A percentile compares a stretch with the other conserved stretches of the same genome.
phyloP scores from a whole-genome alignment of 2,329 filamentous ascomycete genomes.

The Penicillium psychrosexuale region DNA sequence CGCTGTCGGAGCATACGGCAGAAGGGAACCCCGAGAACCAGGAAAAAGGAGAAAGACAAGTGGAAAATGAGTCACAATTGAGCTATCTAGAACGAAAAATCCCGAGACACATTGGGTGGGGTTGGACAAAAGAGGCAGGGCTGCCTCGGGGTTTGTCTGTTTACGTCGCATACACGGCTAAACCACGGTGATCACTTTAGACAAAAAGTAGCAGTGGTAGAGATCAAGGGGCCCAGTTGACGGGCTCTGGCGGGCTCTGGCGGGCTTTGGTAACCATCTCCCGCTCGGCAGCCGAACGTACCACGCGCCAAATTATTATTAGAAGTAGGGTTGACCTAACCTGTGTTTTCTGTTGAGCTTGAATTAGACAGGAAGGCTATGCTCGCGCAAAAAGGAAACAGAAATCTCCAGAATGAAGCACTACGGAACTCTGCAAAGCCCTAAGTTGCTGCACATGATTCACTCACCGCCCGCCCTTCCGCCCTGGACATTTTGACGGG shows the following conservation, averaged over 20 bases:
- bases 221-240: too few species aligned
- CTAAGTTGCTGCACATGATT: neutral
- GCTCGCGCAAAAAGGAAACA: neutral
- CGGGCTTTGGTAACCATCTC: too few species aligned
- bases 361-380: too few species aligned
- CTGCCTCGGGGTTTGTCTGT: too few species aligned
- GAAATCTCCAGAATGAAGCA: neutral
- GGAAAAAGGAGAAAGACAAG: neutral
- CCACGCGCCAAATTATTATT: too few species aligned
- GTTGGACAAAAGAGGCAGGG: neutral
- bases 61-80: neutral
- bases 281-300: too few species aligned
- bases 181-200: too few species aligned
- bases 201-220: too few species aligned
- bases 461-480: constrained; percentile 4
- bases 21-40: neutral
- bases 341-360: too few species aligned
- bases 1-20: neutral
- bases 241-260: too few species aligned
- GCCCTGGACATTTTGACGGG: constrained; percentile 7
- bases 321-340: too few species aligned
- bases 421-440: neutral
- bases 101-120: neutral
- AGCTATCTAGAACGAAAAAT: neutral
- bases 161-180: too few species aligned